Base-by-base conservation (phyloP, 148 eudicot genomes). In the Beta vulgaris region DNA sequence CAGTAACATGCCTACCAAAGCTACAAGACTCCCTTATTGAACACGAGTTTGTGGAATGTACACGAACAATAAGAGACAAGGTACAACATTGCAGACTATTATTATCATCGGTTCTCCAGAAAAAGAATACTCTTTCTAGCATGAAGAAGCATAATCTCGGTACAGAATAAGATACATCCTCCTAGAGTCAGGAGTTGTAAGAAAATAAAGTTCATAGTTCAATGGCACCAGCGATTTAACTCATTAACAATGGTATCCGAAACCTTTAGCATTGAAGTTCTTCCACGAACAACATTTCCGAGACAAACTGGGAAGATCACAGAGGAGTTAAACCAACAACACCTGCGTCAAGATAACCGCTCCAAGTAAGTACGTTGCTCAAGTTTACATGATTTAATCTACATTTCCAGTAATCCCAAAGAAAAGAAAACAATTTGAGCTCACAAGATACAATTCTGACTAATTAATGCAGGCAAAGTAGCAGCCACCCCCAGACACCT, bases 261-360 rank as follows among this genome's bases (percentile, higher is more conserved):
- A 46, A 3, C n/a, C 69, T 62, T 62, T 59, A 53, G 21, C 72
- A 68, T 31, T 2, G 1, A 68, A 10, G 39, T 31, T 34, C 43
- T 28, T 31, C 53, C 15, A 23, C 26, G 25, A 35, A 18, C 40
- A 23, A 5, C 29, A 23, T 61, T 48, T 23, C 7, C 1, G 13
- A 36, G 62, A 43, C 51, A 4, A n/a, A 40, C 23, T 58, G 18
- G 59, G 69, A 28, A 35, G 51, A 46, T 85, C 65, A 85, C 46
- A 77, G 57, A 46, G 91, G 91, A 78, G 89, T 88, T 84, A 88
- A 79, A 42, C 92, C 92, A 23, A 88, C 88, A 15, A 88, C 89
- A 70, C 92, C 92, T 88, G 88, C 84, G 81, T 53, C 19, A 65
- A 61, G 74, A 63, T 23, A 40, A 49, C 11, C 5, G 8, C 14